Evolutionary conservation across 31 red algal genomes (phyloP).

Genomic region (Bonnemaisonia californica): DNA sequence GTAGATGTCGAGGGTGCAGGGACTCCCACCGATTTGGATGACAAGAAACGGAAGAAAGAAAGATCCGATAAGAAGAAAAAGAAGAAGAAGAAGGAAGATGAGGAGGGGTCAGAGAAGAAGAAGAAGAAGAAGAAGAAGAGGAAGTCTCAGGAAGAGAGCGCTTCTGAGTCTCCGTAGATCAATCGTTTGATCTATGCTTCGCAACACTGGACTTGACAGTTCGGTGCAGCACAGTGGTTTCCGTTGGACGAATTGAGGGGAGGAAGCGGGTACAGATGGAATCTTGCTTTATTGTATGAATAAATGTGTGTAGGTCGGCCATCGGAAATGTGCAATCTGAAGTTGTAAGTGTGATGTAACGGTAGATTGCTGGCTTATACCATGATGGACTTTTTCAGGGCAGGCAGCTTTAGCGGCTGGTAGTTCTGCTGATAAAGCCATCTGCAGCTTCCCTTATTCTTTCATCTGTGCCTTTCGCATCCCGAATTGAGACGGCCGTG

Average conservation of each 20-base stretch:
- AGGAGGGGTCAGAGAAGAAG: conserved; percentile 37
- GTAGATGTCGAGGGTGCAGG: background rate
- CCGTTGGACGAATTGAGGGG: background rate
- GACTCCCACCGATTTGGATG: background rate
- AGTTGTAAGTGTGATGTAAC: too few species aligned
- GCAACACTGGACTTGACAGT: too few species aligned
- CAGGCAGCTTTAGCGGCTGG: too few species aligned
- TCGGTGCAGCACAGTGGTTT: too few species aligned
- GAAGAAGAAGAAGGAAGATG: conserved; percentile 47
- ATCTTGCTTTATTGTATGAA: conserved; percentile 8
- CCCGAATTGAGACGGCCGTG: background rate
- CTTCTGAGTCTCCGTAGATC: too few species aligned
- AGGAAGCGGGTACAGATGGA: background rate
- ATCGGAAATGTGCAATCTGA: too few species aligned
- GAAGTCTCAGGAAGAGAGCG: background rate
- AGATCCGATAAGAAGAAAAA: conserved; percentile 63
- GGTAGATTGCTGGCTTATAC: too few species aligned
- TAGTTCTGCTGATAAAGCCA: background rate
- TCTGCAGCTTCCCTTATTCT: background rate
- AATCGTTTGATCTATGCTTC: too few species aligned
- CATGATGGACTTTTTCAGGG: too few species aligned
- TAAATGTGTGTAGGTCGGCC: conserved; percentile 6
- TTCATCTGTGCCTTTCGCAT: background rate
- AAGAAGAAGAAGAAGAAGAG: conserved; percentile 25
- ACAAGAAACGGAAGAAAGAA: conserved; percentile 9